These are phyloP conservation scores for Fusarium sp. DNA, from an alignment of 2,329 filamentous ascomycete species.

Conservation along the genomic window DNA sequence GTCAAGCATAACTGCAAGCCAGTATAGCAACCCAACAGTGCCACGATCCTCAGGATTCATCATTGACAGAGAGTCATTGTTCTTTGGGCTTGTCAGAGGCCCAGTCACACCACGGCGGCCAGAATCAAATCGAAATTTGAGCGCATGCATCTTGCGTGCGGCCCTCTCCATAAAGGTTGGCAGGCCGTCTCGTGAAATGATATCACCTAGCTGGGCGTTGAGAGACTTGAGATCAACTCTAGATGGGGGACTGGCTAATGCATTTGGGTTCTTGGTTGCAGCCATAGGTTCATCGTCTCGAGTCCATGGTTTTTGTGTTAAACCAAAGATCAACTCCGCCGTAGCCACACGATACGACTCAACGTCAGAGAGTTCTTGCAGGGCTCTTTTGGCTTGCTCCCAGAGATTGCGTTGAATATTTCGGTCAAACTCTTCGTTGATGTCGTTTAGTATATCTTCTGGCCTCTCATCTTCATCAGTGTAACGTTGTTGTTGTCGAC, in stretches of 20 bases:
- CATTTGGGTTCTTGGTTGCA: neutral
- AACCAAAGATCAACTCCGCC: constrained; percentile 56
- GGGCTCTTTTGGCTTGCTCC: constrained; percentile 53
- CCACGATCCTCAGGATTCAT: constrained; percentile 49
- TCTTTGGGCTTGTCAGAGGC: constrained; percentile 1
- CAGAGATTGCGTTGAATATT: constrained; percentile 54
- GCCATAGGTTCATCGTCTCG: constrained; percentile 23
- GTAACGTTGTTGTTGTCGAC: constrained; percentile 46
- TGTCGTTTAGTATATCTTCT: constrained; percentile 38
- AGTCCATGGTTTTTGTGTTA: constrained; percentile 53
- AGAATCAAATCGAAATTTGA: constrained; percentile 45
- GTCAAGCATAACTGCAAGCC: constrained; percentile 71
- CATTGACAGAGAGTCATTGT: neutral
- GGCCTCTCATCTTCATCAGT: constrained; percentile 25
- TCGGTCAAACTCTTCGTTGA: constrained; percentile 55
- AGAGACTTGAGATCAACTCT: constrained; percentile 27
- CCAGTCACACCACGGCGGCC: constrained; percentile 28
- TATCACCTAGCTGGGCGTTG: constrained; percentile 34
- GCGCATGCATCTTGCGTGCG: constrained; percentile 46
- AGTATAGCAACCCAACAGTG: constrained; percentile 68
- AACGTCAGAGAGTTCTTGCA: constrained; percentile 53
- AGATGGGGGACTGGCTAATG: constrained; percentile 2
- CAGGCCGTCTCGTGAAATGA: constrained; percentile 42
- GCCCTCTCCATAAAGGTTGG: constrained; percentile 45
- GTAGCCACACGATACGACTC: constrained; percentile 56